phyloP scores from a whole-genome alignment of 192 early-diverging fungal genomes.

The Mortierella hygrophila region DNA sequence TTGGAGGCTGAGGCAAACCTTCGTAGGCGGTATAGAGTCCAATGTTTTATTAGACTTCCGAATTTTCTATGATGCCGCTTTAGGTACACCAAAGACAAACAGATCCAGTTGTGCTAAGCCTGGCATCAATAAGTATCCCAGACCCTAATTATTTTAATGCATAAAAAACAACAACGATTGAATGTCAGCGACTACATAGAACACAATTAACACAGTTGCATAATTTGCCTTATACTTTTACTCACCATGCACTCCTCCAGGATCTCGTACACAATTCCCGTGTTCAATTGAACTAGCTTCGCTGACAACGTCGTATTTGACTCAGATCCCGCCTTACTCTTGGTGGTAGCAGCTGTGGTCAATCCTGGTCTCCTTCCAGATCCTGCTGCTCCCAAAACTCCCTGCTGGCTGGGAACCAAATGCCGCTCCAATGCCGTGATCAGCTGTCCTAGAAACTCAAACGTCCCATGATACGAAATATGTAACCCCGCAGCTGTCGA shows the following conservation, averaged over 20 bases:
- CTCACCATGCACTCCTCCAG: slow-evolving; percentile 49
- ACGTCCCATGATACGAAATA: slow-evolving; percentile 16
- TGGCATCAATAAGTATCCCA: slow-evolving; percentile 39
- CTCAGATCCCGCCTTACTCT: background rate
- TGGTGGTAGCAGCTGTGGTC: background rate
- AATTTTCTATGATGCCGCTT: background rate
- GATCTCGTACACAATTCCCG: slow-evolving; percentile 28
- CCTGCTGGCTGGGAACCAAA: slow-evolving; percentile 1
- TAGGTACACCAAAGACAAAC: slow-evolving; percentile 31
- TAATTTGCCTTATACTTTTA: no score
- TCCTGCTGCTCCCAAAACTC: background rate
- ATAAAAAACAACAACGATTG: no score
- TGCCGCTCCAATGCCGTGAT: slow-evolving; percentile 31
- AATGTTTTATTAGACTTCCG: no score
- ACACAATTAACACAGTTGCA: no score
- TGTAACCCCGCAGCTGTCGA: slow-evolving; percentile 13
- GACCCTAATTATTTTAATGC: background rate
- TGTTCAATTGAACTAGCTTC: slow-evolving; percentile 18
- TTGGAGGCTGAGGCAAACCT: no score
- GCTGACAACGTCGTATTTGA: slow-evolving; percentile 5
- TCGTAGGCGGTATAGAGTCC: background rate
- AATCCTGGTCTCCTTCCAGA: background rate
- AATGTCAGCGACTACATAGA: no score
- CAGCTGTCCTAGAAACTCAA: slow-evolving; percentile 41
- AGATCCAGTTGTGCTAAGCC: slow-evolving; percentile 39